Evolutionary conservation across 768 basidiomycete genomes (phyloP).

Genomic region (Hericium coralloides): DNA sequence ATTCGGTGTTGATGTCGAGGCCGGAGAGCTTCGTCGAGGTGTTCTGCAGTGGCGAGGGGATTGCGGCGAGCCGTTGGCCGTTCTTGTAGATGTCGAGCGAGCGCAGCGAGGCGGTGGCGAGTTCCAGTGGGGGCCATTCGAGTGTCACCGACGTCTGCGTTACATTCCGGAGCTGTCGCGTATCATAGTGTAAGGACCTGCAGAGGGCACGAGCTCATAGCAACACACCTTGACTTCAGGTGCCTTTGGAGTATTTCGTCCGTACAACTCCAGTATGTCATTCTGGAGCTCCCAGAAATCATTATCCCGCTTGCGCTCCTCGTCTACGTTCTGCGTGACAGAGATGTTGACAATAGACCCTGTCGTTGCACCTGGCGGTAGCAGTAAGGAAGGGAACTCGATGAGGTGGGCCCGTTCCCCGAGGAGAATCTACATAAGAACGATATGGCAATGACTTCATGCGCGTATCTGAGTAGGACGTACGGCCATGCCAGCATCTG

Average conservation of each 20-base stretch:
- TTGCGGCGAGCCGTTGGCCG: conserved; percentile 76
- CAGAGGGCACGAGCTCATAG: background rate
- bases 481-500: conserved; percentile 94
- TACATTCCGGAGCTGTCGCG: conserved; percentile 68
- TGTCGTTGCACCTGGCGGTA: conserved; percentile 86
- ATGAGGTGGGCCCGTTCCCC: conserved; percentile 94
- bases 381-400: conserved; percentile 92
- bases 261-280: conserved; percentile 70
- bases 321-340: conserved; percentile 77
- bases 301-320: conserved; percentile 73
- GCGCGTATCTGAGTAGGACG: conserved; percentile 10
- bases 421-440: conserved; percentile 60
- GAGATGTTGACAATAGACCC: conserved; percentile 98
- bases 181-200: background rate
- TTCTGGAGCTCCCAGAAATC: conserved; percentile 84
- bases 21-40: conserved; percentile 85
- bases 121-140: conserved; percentile 83
- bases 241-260: conserved; percentile 51
- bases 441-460: too few relatives aligned
- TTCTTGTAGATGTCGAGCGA: conserved; percentile 93
- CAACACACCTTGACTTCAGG: conserved; percentile 64
- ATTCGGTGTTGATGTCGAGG: conserved; percentile 74
- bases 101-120: conserved; percentile 81
- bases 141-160: conserved; percentile 96
- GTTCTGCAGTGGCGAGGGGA: conserved; percentile 74